phyloP scores from a whole-genome alignment of 2,329 filamentous ascomycete species.

The Colletotrichum incanum region DNA sequence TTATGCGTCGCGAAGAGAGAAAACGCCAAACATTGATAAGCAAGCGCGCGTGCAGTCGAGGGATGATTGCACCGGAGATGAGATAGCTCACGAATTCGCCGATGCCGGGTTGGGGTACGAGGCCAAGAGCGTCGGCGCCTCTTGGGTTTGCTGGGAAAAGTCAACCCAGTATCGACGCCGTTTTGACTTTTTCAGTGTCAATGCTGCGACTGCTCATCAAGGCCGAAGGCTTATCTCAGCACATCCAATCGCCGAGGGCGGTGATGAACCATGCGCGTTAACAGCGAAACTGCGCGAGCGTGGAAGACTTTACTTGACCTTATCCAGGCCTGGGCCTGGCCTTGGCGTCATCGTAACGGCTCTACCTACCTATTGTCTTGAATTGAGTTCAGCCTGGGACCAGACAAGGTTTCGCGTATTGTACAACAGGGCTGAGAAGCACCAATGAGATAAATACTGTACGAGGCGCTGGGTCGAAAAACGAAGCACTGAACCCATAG shows the following conservation, averaged over 20 bases:
- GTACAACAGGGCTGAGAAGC: conserved; percentile 1
- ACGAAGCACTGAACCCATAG: neutral
- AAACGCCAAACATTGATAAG: neutral
- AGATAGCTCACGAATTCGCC: conserved; percentile 1
- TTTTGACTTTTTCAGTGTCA: conserved; percentile 26
- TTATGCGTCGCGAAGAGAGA: conserved; percentile 11
- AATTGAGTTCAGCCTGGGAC: conserved; percentile 6
- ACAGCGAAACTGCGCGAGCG: conserved; percentile 17
- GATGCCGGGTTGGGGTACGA: neutral
- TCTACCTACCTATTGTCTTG: neutral
- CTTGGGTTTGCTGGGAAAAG: conserved; percentile 8
- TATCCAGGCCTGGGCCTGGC: neutral
- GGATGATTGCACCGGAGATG: conserved; percentile 11
- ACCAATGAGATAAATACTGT: conserved; percentile 16
- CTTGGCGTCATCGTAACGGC: neutral
- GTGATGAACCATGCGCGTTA: conserved; percentile 5
- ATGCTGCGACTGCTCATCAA: conserved; percentile 17
- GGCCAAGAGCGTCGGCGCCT: conserved; percentile 1
- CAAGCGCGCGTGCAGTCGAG: neutral
- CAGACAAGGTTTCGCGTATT: conserved; percentile 12
- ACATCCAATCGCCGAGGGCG: neutral
- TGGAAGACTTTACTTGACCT: neutral
- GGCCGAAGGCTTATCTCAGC: neutral
- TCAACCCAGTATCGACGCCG: conserved; percentile 6
- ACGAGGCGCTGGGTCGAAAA: neutral